A percentile compares a stretch with the other conserved stretches of the same genome.
Conservation (phyloP, 1,284 basidiomycete species). For the Cystobasidium sp. region DNA sequence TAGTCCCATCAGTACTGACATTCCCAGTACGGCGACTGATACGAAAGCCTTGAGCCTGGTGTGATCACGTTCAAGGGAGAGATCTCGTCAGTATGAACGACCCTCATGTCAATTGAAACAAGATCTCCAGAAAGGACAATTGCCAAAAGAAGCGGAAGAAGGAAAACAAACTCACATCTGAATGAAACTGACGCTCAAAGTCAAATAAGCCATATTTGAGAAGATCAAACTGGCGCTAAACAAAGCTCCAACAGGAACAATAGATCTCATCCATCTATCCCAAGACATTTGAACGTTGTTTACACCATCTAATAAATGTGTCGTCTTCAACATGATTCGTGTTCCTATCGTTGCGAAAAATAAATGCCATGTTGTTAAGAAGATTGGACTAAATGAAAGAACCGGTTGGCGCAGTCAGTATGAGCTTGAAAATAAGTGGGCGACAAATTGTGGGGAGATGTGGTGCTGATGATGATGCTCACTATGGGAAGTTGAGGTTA, state of each 20-base stretch:
- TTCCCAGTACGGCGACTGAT: slow-evolving; percentile 50
- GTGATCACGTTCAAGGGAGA: neutral
- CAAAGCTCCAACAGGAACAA: slow-evolving; percentile 61
- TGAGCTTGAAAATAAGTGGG: no score
- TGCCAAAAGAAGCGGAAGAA: neutral
- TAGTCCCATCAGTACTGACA: slow-evolving; percentile 55
- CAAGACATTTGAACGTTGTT: slow-evolving; percentile 53
- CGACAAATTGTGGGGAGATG: neutral
- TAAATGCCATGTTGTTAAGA: slow-evolving; percentile 59
- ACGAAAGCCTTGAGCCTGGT: slow-evolving; percentile 60
- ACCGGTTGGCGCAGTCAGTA: slow-evolving; percentile 1
- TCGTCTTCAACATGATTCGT: slow-evolving; percentile 57
- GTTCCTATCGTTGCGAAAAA: slow-evolving; percentile 59
- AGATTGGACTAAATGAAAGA: slow-evolving; percentile 54
- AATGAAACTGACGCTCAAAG: slow-evolving; percentile 59
- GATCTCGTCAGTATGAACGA: slow-evolving; percentile 45
- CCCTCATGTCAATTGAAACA: slow-evolving; percentile 45
- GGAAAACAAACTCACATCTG: slow-evolving; percentile 58
- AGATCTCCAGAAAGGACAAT: neutral
- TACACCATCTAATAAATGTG: slow-evolving; percentile 58
- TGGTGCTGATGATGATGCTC: neutral
- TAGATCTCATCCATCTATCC: slow-evolving; percentile 56
- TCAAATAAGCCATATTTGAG: slow-evolving; percentile 61
- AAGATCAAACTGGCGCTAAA: slow-evolving; percentile 61
- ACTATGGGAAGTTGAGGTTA: slow-evolving; percentile 43